Conservation (phyloP, 2,329 filamentous ascomycete species). For the Fonsecaea erecta region DNA sequence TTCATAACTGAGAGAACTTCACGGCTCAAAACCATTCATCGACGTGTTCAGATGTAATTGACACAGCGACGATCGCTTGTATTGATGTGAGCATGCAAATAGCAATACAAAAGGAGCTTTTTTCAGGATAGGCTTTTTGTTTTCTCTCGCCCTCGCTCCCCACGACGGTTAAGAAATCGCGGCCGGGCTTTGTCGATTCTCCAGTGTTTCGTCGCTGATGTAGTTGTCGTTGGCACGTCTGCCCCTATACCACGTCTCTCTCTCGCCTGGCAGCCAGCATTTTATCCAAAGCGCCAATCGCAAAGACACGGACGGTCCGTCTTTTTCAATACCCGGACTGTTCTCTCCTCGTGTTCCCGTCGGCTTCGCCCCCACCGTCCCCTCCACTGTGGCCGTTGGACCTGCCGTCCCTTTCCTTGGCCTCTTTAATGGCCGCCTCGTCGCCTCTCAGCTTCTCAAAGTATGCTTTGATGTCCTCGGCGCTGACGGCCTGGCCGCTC, state of each 20-base stretch:
- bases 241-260: not conserved
- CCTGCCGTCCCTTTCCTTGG: conserved; percentile 38
- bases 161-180: not conserved
- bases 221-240: not conserved
- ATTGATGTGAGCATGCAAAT: not conserved
- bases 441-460: conserved; percentile 95
- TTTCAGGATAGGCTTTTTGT: not conserved
- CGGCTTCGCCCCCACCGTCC: not conserved
- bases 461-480: conserved; percentile 94
- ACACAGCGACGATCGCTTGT: not conserved
- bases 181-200: not conserved
- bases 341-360: conserved; percentile 23
- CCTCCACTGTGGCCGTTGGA: not conserved
- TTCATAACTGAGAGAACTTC: not conserved
- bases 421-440: conserved; percentile 71
- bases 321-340: conserved; percentile 29
- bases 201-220: not conserved
- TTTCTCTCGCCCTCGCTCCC: not conserved
- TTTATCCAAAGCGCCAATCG: not conserved
- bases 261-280: not conserved
- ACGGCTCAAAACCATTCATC: not conserved
- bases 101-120: not conserved
- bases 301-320: not conserved
- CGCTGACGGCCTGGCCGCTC: conserved; percentile 82
- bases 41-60: not conserved